Base-by-base conservation (phyloP, 2,329 filamentous ascomycete genomes). In the Alternaria incomplexa region DNA sequence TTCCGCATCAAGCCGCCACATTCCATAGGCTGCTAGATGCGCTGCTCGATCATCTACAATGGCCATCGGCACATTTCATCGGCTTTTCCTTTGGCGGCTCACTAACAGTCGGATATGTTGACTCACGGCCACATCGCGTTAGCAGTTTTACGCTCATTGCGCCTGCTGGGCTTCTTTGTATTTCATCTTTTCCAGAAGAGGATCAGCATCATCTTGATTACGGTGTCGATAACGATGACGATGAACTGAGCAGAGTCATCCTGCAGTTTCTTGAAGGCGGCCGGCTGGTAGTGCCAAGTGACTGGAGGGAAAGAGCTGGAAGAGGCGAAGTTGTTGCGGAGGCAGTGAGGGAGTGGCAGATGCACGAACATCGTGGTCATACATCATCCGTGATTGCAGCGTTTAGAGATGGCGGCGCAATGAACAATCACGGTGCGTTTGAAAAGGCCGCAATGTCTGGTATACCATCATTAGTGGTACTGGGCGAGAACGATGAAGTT, bases 41-140 rank as follows among this genome's bases (percentile, higher is more conserved):
- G 0, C 26, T 87, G 1, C 65, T 87, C 5, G 72, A 70, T 1
- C 69, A 78, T 3, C 63, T 87, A 0, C 12, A 56, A 0, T 87
- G 85, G 85, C 11, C 68, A 0, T 64, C 73, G 17, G 81, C 78
- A 0, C 83, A 86, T 67, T 52, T 87, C 0, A 57, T 87, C 0
- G 84, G 85, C 0, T 87, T 77, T 66, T 86, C 85, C 0, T 86
- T 87, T 54, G 85, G 85, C 11, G 83, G 77, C 2, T 72, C 79
- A 0, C 72, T 81, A 0, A 76, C 81, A 0, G 79, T 77, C 0
- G 77, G 77, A 0, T 87, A 83, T 51, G 75, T 78, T 0, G 73
- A 75, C 0, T 66, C 69, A 3, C 69, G 77, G 9, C 63, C 77
- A 0, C 52, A 65, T 8, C 69, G 73, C 0, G 80, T 81, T 6